Conservation (phyloP, 2,329 filamentous ascomycete genomes). For the Chaetomium sp. region DNA sequence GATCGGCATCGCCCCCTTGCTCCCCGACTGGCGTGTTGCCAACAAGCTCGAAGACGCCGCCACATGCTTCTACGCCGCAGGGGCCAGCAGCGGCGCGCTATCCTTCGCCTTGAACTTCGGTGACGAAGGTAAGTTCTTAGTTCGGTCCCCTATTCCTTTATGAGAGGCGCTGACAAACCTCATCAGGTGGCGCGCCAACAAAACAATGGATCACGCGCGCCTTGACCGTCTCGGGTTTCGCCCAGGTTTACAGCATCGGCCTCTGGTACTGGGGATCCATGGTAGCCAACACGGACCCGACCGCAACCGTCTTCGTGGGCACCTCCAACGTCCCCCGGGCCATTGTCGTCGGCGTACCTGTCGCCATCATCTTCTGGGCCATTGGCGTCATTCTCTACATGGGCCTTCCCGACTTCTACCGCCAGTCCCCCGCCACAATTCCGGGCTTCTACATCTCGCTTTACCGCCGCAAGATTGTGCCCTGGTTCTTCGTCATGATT, state of each 20-base stretch:
- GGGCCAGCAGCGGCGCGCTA: constrained; percentile 63
- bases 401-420: constrained; percentile 69
- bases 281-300: constrained; percentile 47
- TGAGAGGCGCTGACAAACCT: background rate
- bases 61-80: constrained; percentile 62
- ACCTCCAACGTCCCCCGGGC: constrained; percentile 38
- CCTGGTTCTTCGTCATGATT: constrained; percentile 68
- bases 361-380: constrained; percentile 59
- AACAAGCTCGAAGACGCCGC: constrained; percentile 60
- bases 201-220: constrained; percentile 69
- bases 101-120: constrained; percentile 71
- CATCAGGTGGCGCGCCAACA: constrained; percentile 58
- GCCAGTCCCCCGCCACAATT: constrained; percentile 62
- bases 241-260: constrained; percentile 65
- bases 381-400: constrained; percentile 58
- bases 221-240: constrained; percentile 66
- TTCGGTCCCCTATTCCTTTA: background rate
- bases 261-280: constrained; percentile 69
- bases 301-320: constrained; percentile 45
- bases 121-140: constrained; percentile 48
- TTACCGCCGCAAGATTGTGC: constrained; percentile 63
- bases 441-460: constrained; percentile 67
- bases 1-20: constrained; percentile 63
- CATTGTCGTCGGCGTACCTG: constrained; percentile 57
- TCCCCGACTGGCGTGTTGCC: constrained; percentile 43